These are phyloP conservation scores for Hypoxylon sp. DNA, from an alignment of 2,329 filamentous ascomycete genomes.

Conservation along the genomic window DNA sequence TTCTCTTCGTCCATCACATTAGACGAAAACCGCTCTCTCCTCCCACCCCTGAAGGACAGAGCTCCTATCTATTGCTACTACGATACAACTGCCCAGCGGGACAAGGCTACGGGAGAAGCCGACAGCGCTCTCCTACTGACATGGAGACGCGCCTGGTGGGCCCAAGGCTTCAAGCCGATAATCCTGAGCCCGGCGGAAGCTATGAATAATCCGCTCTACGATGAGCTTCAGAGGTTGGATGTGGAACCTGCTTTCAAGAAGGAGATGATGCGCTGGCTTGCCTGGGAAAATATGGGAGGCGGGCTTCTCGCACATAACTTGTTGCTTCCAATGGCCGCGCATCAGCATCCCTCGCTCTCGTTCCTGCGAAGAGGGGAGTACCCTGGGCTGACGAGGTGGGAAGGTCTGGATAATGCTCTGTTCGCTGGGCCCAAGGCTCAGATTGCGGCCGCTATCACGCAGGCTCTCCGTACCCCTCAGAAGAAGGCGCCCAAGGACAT, in stretches of 20 bases:
- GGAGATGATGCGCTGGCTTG: conserved; percentile 85
- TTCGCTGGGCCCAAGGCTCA: conserved; percentile 74
- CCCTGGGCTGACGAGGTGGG: conserved; percentile 75
- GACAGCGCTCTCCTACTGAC: conserved; percentile 82
- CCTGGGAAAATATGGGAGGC: conserved; percentile 89
- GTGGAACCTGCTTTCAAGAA: conserved; percentile 68
- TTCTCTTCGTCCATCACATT: conserved; percentile 83
- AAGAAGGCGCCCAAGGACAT: conserved; percentile 67
- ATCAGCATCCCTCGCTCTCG: conserved; percentile 74
- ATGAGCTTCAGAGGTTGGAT: conserved; percentile 69
- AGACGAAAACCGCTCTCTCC: conserved; percentile 82
- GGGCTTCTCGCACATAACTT: conserved; percentile 82
- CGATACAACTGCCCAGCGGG: conserved; percentile 70
- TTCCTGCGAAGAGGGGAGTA: conserved; percentile 81
- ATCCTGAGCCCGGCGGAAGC: conserved; percentile 83
- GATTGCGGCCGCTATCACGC: conserved; percentile 69
- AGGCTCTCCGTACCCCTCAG: conserved; percentile 63
- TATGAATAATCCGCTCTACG: conserved; percentile 81
- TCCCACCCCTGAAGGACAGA: conserved; percentile 76
- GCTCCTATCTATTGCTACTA: conserved; percentile 91
- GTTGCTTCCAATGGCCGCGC: conserved; percentile 83
- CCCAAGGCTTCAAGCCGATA: conserved; percentile 86
- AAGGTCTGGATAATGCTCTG: conserved; percentile 73
- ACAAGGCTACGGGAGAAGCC: conserved; percentile 70
- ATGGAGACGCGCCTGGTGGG: conserved; percentile 96